These are phyloP conservation scores for Agastache rugosa DNA, from an alignment of 257 asterid genomes.

Conservation along the genomic window DNA sequence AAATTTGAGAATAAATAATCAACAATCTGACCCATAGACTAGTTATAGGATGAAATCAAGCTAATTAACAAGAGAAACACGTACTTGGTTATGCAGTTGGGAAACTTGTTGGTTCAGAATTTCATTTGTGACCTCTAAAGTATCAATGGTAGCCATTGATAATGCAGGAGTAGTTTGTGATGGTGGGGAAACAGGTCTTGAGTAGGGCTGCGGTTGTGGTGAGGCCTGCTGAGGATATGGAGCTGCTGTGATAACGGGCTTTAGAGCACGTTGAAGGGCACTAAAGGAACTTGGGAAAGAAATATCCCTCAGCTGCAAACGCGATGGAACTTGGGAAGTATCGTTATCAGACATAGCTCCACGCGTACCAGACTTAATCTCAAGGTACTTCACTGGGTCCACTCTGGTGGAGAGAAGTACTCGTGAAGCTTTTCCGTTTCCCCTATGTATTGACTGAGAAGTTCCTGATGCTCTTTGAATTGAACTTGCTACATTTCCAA, in stretches of 20 bases:
- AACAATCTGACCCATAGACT: constrained; percentile 1
- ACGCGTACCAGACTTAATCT: constrained; percentile 57
- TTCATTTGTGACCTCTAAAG: constrained; percentile 78
- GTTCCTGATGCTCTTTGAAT: constrained; percentile 50
- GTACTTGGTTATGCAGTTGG: constrained; percentile 71
- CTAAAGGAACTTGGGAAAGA: constrained; percentile 91
- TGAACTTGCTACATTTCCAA: constrained; percentile 43
- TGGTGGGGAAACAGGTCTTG: constrained; percentile 79
- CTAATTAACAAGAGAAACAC: constrained; percentile 26
- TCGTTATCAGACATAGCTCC: constrained; percentile 56
- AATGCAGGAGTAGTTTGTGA: constrained; percentile 70
- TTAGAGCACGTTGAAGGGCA: constrained; percentile 73
- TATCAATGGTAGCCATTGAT: constrained; percentile 82
- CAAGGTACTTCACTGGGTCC: constrained; percentile 84
- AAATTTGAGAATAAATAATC: neutral
- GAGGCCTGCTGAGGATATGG: constrained; percentile 46
- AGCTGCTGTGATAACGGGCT: constrained; percentile 56
- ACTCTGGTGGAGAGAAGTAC: constrained; percentile 61
- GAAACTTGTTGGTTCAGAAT: constrained; percentile 73
- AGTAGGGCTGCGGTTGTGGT: constrained; percentile 56
- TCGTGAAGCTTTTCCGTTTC: constrained; percentile 57
- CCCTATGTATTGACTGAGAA: constrained; percentile 54
- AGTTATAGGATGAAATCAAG: constrained; percentile 6
- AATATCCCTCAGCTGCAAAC: constrained; percentile 78
- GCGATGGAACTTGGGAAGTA: constrained; percentile 93